Conservation (phyloP, 2,329 filamentous ascomycete species). For the Colletotrichum graminicola region DNA sequence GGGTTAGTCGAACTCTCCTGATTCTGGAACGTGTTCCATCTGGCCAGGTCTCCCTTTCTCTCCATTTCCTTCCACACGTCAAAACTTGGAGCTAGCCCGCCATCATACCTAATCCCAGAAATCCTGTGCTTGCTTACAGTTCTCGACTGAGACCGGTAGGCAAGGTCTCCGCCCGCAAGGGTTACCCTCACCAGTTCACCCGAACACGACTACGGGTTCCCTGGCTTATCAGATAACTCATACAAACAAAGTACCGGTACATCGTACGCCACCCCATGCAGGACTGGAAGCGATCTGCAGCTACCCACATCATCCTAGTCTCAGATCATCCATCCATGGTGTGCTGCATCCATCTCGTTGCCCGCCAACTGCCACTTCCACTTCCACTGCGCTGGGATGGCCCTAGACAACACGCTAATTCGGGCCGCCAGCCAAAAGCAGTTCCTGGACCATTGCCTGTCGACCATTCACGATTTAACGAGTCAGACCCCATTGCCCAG, state of each 20-base stretch:
- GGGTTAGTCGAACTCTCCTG: neutral
- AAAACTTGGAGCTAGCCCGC: too few species aligned
- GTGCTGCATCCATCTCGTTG: neutral
- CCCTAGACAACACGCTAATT: constrained; percentile 11
- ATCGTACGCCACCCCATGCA: constrained; percentile 9
- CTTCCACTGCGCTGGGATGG: neutral
- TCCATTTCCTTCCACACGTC: neutral
- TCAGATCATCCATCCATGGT: constrained; percentile 6
- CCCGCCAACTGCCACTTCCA: constrained; percentile 1
- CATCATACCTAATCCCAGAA: neutral
- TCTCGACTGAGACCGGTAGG: constrained; percentile 10
- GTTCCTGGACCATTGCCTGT: neutral
- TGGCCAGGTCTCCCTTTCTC: neutral
- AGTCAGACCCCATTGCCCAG: neutral
- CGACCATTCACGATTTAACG: neutral
- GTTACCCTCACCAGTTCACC: constrained; percentile 4
- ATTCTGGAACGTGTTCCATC: constrained; percentile 11
- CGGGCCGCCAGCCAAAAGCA: neutral
- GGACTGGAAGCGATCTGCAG: neutral
- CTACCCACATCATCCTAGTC: constrained; percentile 9
- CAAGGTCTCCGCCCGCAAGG: neutral
- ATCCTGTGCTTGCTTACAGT: constrained; percentile 7
- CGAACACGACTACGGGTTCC: constrained; percentile 28
- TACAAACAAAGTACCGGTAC: too few species aligned
- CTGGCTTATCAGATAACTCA: constrained; percentile 28